These are phyloP conservation scores for Gyrodon lividus DNA, from an alignment of 768 basidiomycete species.

Conservation along the genomic window DNA sequence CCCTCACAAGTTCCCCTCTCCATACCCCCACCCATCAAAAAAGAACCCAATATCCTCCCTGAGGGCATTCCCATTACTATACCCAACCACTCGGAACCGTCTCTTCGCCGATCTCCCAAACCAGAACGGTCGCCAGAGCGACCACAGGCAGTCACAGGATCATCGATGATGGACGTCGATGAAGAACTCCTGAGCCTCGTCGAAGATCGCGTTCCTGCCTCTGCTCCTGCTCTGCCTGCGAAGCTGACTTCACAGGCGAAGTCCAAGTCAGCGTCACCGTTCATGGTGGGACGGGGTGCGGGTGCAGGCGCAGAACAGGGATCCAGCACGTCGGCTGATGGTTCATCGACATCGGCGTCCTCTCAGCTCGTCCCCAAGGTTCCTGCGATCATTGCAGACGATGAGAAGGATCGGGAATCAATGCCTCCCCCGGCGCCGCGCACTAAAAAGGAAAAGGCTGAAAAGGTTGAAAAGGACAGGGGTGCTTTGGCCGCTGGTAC, in stretches of 20 bases:
- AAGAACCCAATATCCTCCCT: neutral
- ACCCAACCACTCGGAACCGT: slow-evolving; percentile 3
- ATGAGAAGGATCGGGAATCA: slow-evolving; percentile 46
- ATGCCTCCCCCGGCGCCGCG: slow-evolving; percentile 52
- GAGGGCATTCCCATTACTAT: neutral
- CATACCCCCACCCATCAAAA: slow-evolving; percentile 1
- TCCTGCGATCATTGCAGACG: slow-evolving; percentile 12
- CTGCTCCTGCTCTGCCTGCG: slow-evolving; percentile 4
- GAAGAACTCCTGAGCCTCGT: slow-evolving; percentile 70
- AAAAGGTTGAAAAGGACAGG: slow-evolving; percentile 24
- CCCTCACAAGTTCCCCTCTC: slow-evolving; percentile 15
- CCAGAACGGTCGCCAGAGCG: slow-evolving; percentile 1
- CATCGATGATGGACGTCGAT: slow-evolving; percentile 46
- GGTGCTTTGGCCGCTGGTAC: neutral
- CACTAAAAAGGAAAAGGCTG: slow-evolving; percentile 28
- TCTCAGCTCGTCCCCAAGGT: slow-evolving; percentile 11
- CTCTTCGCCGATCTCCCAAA: slow-evolving; percentile 10
- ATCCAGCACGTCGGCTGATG: slow-evolving; percentile 3
- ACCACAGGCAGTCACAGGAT: slow-evolving; percentile 7
- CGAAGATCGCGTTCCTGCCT: slow-evolving; percentile 43
- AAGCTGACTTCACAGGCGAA: slow-evolving; percentile 1
- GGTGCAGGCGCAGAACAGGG: neutral
- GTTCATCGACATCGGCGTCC: neutral
- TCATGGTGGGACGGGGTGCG: neutral
- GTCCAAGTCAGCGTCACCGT: neutral